These are phyloP conservation scores for Neurospora intermedia DNA, from an alignment of 495 filamentous ascomycete species.

Conservation along the genomic window DNA sequence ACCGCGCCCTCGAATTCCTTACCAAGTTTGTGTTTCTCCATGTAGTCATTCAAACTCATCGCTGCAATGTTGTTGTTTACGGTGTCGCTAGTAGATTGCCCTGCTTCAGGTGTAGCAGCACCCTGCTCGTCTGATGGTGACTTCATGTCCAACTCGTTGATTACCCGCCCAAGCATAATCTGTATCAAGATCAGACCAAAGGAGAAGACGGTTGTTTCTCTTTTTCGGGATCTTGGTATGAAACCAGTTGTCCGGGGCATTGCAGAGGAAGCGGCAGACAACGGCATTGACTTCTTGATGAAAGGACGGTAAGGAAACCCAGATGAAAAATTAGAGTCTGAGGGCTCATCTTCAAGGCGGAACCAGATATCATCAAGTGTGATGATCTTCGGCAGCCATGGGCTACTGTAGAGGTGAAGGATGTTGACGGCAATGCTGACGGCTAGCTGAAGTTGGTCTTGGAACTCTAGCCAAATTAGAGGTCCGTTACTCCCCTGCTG, in stretches of 20 bases:
- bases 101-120: neutral
- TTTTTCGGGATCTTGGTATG: neutral
- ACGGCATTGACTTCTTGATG: neutral
- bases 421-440: conserved; percentile 5
- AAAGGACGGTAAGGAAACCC: neutral
- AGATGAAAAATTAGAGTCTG: neutral
- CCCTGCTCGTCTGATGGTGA: neutral
- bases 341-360: neutral
- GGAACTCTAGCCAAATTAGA: neutral
- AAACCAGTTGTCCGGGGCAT: neutral
- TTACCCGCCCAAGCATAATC: neutral
- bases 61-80: too few relatives aligned
- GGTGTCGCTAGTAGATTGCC: neutral
- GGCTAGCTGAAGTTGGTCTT: conserved; percentile 4
- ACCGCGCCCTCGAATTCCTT: neutral
- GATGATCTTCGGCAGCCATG: conserved; percentile 5
- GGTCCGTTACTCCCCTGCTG: too few relatives aligned
- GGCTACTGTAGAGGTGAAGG: conserved; percentile 7
- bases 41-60: neutral
- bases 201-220: neutral
- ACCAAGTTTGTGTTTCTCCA: too few relatives aligned
- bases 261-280: neutral
- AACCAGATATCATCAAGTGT: conserved; percentile 8
- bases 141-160: neutral
- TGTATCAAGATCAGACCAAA: conserved; percentile 2